Conservation (phyloP, 2,329 filamentous ascomycete genomes). For the Cadophora sp. region DNA sequence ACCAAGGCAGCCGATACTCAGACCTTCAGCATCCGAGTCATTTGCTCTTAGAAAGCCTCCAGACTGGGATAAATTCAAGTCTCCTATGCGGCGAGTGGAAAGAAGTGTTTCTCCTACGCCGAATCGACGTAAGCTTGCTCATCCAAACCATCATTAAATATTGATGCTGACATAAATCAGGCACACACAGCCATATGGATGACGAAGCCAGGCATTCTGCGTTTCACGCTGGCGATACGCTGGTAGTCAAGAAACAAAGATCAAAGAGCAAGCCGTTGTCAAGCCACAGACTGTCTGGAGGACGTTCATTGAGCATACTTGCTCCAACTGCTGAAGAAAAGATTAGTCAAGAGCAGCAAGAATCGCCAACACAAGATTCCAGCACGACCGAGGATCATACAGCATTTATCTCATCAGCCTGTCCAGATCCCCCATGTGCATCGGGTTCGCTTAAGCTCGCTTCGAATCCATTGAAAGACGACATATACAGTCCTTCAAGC, state of each 20-base stretch:
- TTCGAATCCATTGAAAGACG: background rate
- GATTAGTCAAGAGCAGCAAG: constrained; percentile 17
- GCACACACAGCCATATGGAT: constrained; percentile 6
- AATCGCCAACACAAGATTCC: background rate
- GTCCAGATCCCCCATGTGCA: background rate
- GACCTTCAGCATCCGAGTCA: constrained; percentile 52
- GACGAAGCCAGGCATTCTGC: background rate
- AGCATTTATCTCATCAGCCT: background rate
- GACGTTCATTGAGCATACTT: constrained; percentile 35
- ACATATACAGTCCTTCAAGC: constrained; percentile 11
- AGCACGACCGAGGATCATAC: background rate
- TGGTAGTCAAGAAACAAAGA: constrained; percentile 39
- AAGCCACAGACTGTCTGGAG: constrained; percentile 32
- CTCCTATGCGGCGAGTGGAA: constrained; percentile 32
- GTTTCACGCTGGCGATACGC: constrained; percentile 20
- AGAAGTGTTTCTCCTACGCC: constrained; percentile 48
- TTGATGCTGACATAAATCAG: constrained; percentile 16
- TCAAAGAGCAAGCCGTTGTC: constrained; percentile 34
- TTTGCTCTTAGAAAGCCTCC: constrained; percentile 49
- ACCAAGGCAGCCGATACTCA: constrained; percentile 37
- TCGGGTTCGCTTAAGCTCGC: background rate
- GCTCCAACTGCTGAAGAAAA: constrained; percentile 38
- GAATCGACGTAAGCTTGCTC: constrained; percentile 39
- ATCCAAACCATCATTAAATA: background rate
- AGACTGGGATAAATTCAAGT: constrained; percentile 44